These are phyloP conservation scores for Ramalina intermedia DNA, from an alignment of 495 filamentous ascomycete species.

Conservation along the genomic window DNA sequence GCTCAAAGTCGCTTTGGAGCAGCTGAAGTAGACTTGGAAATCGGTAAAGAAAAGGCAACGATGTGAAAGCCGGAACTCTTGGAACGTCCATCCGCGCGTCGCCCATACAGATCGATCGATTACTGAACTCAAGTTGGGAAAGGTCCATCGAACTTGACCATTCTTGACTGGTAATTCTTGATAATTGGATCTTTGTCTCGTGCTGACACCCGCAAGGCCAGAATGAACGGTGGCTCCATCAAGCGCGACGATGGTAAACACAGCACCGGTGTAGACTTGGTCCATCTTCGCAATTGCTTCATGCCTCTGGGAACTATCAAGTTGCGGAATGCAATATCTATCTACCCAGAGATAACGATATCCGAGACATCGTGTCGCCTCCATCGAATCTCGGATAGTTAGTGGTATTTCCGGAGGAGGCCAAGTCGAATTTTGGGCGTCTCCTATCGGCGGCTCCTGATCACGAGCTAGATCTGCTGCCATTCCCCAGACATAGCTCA, in stretches of 20 bases:
- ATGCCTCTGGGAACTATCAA: slow-evolving; percentile 9
- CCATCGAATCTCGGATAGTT: slow-evolving; percentile 13
- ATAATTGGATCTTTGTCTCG: not conserved
- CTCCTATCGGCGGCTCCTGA: not conserved
- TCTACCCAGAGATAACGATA: slow-evolving; percentile 13
- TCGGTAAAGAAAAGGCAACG: slow-evolving; percentile 22
- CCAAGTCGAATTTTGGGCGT: not conserved
- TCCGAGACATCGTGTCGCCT: slow-evolving; percentile 5
- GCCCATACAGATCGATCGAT: slow-evolving; percentile 17
- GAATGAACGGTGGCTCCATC: slow-evolving; percentile 9
- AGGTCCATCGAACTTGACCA: not conserved
- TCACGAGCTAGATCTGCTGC: not conserved
- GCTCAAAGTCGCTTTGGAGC: too few relatives aligned
- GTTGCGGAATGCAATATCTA: slow-evolving; percentile 12
- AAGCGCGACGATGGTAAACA: slow-evolving; percentile 16
- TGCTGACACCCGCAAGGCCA: slow-evolving; percentile 17
- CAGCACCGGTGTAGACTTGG: slow-evolving; percentile 16
- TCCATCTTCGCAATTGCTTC: slow-evolving; percentile 14
- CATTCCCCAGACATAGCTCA: slow-evolving; percentile 8
- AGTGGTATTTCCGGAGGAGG: not conserved
- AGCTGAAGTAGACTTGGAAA: slow-evolving; percentile 18
- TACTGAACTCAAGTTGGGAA: not conserved
- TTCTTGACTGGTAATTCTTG: not conserved
- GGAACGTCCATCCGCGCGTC: slow-evolving; percentile 29
- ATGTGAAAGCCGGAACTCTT: slow-evolving; percentile 23